Evolutionary conservation across 495 filamentous ascomycete species (phyloP).

Genomic region (Aspergillus baeticus): DNA sequence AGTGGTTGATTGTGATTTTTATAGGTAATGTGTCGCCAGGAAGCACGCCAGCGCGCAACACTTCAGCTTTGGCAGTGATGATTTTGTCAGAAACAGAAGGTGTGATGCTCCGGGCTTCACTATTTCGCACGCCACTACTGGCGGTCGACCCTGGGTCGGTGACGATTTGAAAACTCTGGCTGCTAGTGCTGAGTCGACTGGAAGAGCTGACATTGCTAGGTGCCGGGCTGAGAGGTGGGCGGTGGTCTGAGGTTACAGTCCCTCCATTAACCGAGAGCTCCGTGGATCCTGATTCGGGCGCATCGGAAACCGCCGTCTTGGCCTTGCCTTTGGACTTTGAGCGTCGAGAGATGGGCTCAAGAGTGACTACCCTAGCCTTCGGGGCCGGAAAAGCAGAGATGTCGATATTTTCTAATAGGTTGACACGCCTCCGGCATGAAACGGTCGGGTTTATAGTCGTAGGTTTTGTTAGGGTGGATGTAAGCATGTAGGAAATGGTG

Average conservation of each 20-base stretch:
- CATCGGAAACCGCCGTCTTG: slow-evolving; percentile 35
- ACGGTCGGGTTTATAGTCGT: slow-evolving; percentile 79
- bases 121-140: slow-evolving; percentile 38
- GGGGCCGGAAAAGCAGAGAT: slow-evolving; percentile 56
- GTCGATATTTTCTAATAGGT: slow-evolving; percentile 70
- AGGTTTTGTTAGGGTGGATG: slow-evolving; percentile 85
- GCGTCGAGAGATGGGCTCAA: slow-evolving; percentile 68
- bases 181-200: slow-evolving; percentile 59
- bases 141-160: slow-evolving; percentile 37
- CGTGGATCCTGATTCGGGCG: slow-evolving; percentile 35
- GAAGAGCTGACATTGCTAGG: slow-evolving; percentile 65
- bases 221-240: slow-evolving; percentile 52
- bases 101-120: slow-evolving; percentile 42
- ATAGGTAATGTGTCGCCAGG: slow-evolving; percentile 81
- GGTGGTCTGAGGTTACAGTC: slow-evolving; percentile 26
- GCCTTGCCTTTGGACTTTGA: slow-evolving; percentile 47
- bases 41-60: slow-evolving; percentile 79
- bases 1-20: slow-evolving; percentile 79
- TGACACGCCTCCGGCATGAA: slow-evolving; percentile 76
- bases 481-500: slow-evolving; percentile 85
- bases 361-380: slow-evolving; percentile 71
- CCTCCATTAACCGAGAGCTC: slow-evolving; percentile 32
- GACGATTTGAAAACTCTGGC: slow-evolving; percentile 50
- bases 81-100: slow-evolving; percentile 55
- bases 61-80: slow-evolving; percentile 84